Percentiles rank a stretch among this genome's conserved stretches.
Conservation (phyloP, 495 filamentous ascomycete genomes). For the Amphirosellinia nigrospora region DNA sequence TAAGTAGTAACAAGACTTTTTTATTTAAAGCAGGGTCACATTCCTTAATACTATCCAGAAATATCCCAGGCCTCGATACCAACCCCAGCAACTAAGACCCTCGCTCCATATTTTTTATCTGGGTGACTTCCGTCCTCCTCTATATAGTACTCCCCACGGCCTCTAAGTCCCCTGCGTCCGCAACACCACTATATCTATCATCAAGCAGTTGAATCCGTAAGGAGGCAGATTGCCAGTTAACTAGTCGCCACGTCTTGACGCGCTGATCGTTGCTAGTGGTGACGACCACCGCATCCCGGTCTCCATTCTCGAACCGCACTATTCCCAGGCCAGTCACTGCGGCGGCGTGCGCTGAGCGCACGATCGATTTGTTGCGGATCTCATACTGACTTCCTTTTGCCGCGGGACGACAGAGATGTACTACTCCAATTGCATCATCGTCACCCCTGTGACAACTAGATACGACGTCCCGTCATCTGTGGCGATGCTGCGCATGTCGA, state of each 20-base stretch:
- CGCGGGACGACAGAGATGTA: constrained; percentile 45
- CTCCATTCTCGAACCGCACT: constrained; percentile 37
- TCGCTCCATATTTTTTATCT: constrained; percentile 19
- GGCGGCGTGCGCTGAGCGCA: constrained; percentile 79
- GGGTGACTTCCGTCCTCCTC: constrained; percentile 7
- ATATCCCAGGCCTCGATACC: constrained; percentile 53
- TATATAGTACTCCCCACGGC: constrained; percentile 21
- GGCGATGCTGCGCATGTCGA: constrained; percentile 46
- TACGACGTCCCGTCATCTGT: constrained; percentile 33
- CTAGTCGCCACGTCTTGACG: constrained; percentile 72
- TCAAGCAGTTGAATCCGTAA: constrained; percentile 53
- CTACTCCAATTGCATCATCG: constrained; percentile 75
- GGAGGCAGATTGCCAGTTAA: constrained; percentile 31
- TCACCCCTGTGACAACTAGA: constrained; percentile 81
- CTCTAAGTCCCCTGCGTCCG: constrained; percentile 57
- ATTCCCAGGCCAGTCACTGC: constrained; percentile 73
- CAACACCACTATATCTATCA: constrained; percentile 66
- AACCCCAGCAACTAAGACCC: constrained; percentile 54
- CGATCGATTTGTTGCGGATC: constrained; percentile 53
- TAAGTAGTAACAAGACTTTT: too few species aligned
- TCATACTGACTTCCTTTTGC: constrained; percentile 20
- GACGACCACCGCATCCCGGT: constrained; percentile 46
- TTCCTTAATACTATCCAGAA: not conserved
- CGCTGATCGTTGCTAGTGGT: constrained; percentile 82
- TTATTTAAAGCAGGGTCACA: too few species aligned